A percentile compares a stretch with the other conserved stretches of the same genome.
phyloP scores from a whole-genome alignment of 169 alveolate genomes.

The Eimeria sp. region DNA sequence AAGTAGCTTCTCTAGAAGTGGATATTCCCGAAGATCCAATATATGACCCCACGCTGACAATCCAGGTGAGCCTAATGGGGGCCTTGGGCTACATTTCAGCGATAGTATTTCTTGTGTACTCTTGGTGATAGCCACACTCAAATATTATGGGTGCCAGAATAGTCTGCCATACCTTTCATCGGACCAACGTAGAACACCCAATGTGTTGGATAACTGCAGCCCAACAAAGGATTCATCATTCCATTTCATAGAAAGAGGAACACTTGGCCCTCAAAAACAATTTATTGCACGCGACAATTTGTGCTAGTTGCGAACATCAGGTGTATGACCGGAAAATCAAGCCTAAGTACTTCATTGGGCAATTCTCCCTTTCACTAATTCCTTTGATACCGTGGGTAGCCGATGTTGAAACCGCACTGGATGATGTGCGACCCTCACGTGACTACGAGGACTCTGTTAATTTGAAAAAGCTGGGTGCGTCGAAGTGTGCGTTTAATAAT shows the following conservation, averaged over 20 bases:
- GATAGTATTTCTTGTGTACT: neutral
- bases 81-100: neutral
- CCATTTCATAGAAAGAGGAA: neutral
- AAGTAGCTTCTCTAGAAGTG: conserved; percentile 88
- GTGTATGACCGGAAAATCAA: conserved; percentile 88
- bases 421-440: conserved; percentile 88
- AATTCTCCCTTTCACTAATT: conserved; percentile 88
- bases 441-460: conserved; percentile 90
- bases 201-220: neutral
- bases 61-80: conserved; percentile 77
- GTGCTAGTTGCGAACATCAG: conserved; percentile 18
- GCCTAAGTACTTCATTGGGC: conserved; percentile 90
- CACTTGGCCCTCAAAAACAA: neutral
- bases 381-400: conserved; percentile 91
- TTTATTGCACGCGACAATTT: neutral
- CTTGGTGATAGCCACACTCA: neutral
- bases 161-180: neutral
- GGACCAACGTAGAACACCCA: too few relatives aligned
- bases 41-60: conserved; percentile 92
- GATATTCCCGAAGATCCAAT: conserved; percentile 93
- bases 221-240: neutral
- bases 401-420: conserved; percentile 87
- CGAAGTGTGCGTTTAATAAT: neutral
- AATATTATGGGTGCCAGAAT: neutral
- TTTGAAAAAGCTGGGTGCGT: conserved; percentile 85